These are phyloP conservation scores for Leucosporidium yakuticum DNA, from an alignment of 768 basidiomycete genomes.

Conservation along the genomic window DNA sequence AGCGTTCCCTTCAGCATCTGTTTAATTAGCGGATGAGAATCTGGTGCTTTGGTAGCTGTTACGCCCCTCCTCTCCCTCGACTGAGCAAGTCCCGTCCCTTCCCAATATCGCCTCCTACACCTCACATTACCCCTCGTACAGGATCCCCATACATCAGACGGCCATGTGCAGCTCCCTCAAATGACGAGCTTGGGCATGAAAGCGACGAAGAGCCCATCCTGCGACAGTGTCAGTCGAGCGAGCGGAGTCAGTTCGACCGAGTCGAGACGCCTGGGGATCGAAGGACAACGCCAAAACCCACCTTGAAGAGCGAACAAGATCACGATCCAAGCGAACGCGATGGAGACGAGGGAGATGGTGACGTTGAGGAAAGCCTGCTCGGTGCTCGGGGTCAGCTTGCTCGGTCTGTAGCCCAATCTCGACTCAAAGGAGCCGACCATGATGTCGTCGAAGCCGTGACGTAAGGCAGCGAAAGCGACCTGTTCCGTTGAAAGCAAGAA, in stretches of 20 bases:
- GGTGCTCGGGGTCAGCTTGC: no score
- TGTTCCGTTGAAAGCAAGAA: conserved; percentile 82
- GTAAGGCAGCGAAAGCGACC: conserved; percentile 75
- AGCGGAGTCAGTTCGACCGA: background rate
- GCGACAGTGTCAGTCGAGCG: background rate
- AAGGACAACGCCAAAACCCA: no score
- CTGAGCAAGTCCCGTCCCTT: no score
- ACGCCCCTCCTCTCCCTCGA: no score
- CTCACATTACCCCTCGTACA: no score
- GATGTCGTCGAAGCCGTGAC: conserved; percentile 69
- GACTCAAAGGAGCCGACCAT: conserved; percentile 41
- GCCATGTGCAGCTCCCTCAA: no score
- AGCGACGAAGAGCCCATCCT: conserved; percentile 3
- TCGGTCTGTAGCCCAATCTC: no score
- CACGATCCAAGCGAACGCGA: conserved; percentile 79
- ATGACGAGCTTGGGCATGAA: background rate
- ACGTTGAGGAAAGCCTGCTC: conserved; percentile 53
- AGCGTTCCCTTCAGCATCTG: no score
- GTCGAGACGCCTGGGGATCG: background rate
- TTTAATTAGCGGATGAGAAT: no score
- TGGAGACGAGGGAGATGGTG: conserved; percentile 75
- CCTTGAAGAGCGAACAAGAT: conserved; percentile 72
- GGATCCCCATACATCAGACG: no score
- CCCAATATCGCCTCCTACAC: no score
- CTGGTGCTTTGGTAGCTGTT: no score